Evolutionary conservation across 768 basidiomycete species (phyloP), one percentile per base, ranked within the genome.

Genomic region (Serendipita indica): DNA sequence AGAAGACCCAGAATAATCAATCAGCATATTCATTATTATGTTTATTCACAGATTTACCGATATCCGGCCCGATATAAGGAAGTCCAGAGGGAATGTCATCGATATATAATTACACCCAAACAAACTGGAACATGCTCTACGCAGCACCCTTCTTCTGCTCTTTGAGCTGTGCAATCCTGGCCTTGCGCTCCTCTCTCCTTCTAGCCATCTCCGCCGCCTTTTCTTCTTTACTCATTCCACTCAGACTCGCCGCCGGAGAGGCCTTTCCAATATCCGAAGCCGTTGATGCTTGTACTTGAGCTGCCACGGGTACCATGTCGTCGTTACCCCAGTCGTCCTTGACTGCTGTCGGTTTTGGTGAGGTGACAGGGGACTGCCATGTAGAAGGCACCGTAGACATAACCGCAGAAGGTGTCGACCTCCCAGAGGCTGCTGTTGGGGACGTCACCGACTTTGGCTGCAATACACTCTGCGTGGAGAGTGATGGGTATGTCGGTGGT

Each of bases 131-230:
- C n/a, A n/a, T n/a, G n/a, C n/a, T 56, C 54, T 32, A 54, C 49
- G 22, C 39, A 14, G 46, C 59, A 39, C 20, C 61, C 43, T 80
- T 85, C 72, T 89, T 89, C 71, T 86, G 83, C 64, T 86, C 87
- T 65, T 90, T 90, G 63, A 88, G 67, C 67, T 79, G 77, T 6
- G 86, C 85, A 58, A 90, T 86, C 6, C 84, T 80, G 86, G 86
- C 61, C 68, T 86, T 91, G 43, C 94, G 74, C 68, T 97, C 94
- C 68, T 97, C 93, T 66, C 93, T 86, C 60, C 92, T 75, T 62
- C 85, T 75, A 5, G 85, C 86, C 82, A 97, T 85, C 73, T 96
- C 90, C n/a, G 81, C 82, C 1, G 88, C 88, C 69, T 87, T 94
- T 64, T 93, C 91, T 69, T 96, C 94, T 69, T 91, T 96, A 27